Evolutionary conservation across 495 filamentous ascomycete species (phyloP).

Genomic region (Hypomontagnella monticulosa): DNA sequence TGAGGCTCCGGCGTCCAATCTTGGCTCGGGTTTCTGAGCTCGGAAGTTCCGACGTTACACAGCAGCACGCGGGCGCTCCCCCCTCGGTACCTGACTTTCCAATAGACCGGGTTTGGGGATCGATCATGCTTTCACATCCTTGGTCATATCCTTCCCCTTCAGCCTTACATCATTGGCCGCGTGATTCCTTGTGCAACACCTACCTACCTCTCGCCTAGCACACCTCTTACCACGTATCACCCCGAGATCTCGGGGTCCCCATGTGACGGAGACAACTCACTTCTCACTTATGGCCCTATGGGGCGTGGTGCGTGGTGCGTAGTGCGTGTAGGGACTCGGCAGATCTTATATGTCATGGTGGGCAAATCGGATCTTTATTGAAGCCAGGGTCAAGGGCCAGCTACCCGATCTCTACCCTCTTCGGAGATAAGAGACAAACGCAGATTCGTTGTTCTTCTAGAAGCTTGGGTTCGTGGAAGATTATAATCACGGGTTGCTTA

Average conservation of each 20-base stretch:
- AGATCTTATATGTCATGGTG: neutral
- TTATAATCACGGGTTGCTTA: too few relatives aligned
- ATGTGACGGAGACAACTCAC: neutral
- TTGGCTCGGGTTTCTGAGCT: slow-evolving; percentile 39
- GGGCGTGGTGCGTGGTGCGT: too few relatives aligned
- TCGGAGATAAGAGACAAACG: too few relatives aligned
- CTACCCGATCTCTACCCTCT: too few relatives aligned
- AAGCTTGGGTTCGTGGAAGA: too few relatives aligned
- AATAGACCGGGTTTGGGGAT: slow-evolving; percentile 28
- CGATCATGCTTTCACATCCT: slow-evolving; percentile 26
- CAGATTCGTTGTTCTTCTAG: too few relatives aligned
- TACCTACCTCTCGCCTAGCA: slow-evolving; percentile 1
- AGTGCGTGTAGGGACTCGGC: too few relatives aligned
- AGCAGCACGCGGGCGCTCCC: slow-evolving; percentile 37
- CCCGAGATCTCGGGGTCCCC: slow-evolving; percentile 2
- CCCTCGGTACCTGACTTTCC: slow-evolving; percentile 40
- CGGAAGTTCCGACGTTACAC: slow-evolving; percentile 44
- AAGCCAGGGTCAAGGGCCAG: too few relatives aligned
- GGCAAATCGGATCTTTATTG: too few relatives aligned
- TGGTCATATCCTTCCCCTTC: slow-evolving; percentile 12
- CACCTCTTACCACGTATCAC: neutral
- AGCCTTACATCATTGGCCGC: slow-evolving; percentile 24
- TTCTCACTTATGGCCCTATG: too few relatives aligned
- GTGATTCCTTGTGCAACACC: slow-evolving; percentile 16
- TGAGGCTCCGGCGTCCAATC: slow-evolving; percentile 41